Base-by-base conservation (phyloP, 2,329 filamentous ascomycete genomes). In the Rhexocercosporidium sp. region DNA sequence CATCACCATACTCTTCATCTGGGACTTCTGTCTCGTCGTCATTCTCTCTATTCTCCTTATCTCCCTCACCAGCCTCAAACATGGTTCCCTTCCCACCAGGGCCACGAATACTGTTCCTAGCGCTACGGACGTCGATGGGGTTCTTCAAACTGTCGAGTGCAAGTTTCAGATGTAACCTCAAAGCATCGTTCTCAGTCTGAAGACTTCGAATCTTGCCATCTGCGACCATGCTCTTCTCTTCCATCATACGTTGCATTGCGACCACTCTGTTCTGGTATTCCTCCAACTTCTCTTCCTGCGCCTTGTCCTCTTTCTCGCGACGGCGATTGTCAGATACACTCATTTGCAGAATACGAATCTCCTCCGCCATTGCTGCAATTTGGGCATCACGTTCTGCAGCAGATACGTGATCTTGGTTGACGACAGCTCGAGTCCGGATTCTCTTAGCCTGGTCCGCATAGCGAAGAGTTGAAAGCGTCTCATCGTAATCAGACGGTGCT, bases 391-490 rank as follows among this genome's bases (percentile, higher is more conserved):
- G 90, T 81, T 98, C 93, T 0, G 95, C 96, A 16, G 93, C 91
- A 11, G 92, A 95, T 73, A 97, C 90, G 74, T 94, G 92, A 79
- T 97, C 94, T 81, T 99, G 94, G 82, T 99, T 99, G 81, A 98
- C 92, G 37, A 94, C 90, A 29, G 96, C 96, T 60, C 93, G 91
- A 39, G 94, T 98, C 76, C 94, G 93, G 81, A 99, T 99, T 65
- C 92, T 91, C 83, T 99, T 99, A 69, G 96, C 96, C 80, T 98
- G 95, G 79, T 99, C 95, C 22, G 96, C 96, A 79, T 99, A 99
- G 44, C 96, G 93, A 14, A 99, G 88, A 0, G 96, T 99, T 2
- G 93, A 97, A 1, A 99, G 86, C 0, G 96, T 99, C 79, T 99
- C 96, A 66, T 99, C 96, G 77, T 99, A 98, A 81, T 99, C 96